Percentiles rank a stretch among this genome's conserved stretches.
These are phyloP conservation scores for Kodamaea sp. DNA, from an alignment of 1,139 yeast species.

Conservation along the genomic window DNA sequence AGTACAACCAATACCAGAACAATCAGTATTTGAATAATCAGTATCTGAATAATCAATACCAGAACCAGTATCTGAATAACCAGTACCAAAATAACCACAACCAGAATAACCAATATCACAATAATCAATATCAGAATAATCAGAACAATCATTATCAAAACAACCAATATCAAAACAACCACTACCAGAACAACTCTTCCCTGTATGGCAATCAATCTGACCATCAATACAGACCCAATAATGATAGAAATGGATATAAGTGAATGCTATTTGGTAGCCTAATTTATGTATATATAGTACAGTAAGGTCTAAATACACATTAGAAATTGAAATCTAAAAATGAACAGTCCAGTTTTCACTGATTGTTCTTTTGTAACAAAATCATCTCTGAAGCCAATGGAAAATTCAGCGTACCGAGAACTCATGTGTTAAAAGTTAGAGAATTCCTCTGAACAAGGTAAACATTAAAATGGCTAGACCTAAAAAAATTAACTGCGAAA, in stretches of 20 bases:
- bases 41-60: slow-evolving; percentile 10
- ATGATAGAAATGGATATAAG: background rate
- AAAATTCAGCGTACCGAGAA: too few species aligned
- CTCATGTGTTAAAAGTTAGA: too few species aligned
- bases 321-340: too few species aligned
- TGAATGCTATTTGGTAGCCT: background rate
- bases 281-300: too few species aligned
- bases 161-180: slow-evolving; percentile 6
- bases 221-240: slow-evolving; percentile 2
- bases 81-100: slow-evolving; percentile 5
- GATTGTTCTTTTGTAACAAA: too few species aligned
- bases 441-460: too few species aligned
- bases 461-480: too few species aligned
- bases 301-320: too few species aligned
- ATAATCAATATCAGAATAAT: slow-evolving; percentile 5
- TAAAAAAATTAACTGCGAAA: too few species aligned
- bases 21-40: slow-evolving; percentile 5
- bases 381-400: too few species aligned
- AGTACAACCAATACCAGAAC: slow-evolving; percentile 11
- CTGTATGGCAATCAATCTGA: slow-evolving; percentile 6
- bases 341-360: too few species aligned
- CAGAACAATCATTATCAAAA: background rate
- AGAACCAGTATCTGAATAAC: slow-evolving; percentile 10
- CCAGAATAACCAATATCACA: slow-evolving; percentile 8
- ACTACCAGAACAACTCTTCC: slow-evolving; percentile 6